Base-by-base conservation (phyloP, 805 yeast genomes). In the Maudiozyma saulgeensis region DNA sequence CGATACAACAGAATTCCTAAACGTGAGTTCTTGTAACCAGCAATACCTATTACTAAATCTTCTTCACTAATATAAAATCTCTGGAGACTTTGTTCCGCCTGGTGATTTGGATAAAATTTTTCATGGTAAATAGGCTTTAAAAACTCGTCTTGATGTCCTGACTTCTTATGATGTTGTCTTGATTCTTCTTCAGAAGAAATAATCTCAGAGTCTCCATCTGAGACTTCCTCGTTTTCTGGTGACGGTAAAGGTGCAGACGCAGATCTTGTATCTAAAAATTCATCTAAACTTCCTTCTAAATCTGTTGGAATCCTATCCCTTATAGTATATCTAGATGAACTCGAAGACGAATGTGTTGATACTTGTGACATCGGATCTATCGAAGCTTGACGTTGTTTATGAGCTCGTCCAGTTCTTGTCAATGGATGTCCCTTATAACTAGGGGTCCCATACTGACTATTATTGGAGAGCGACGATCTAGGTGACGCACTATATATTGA, bases 11-110 rank as follows among this genome's bases (percentile, higher is more conserved):
- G 39, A 4, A 67, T 58, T 52, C 81, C 78, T 55, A 73, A 48
- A 44, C 60, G 60, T 12, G 82, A 77, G 15, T 81, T 78, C 48
- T 67, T 67, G 65, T 87, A 93, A 4, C 98, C 98, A 0, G 97
- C 99, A 53, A 93, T 85, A 53, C 96, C 96, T 51, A 93, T 78
- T 12, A 91, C 91, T 60, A 93, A 71, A 70, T 93, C 99, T 63
- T 93, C 99, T 64, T 93, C 98, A 0, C 96, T 90, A 53, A 93
- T 78, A 65, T 91, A 93, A 65, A 86, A 88, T 50, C 96, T 75
- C 67, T 93, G 99, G 55, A 74, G 76, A 49, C 70, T 70, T 45
- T 74, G 66, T 12, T 55, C 66, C 0, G 85, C 75, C 4, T 69
- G 68, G 48, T 63, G 62, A 8, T 64, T 50, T 3, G 75, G 70